A percentile compares a stretch with the other conserved stretches of the same genome.
These are phyloP conservation scores for Starmera dryadoides DNA, from an alignment of 805 yeast species.

Conservation along the genomic window DNA sequence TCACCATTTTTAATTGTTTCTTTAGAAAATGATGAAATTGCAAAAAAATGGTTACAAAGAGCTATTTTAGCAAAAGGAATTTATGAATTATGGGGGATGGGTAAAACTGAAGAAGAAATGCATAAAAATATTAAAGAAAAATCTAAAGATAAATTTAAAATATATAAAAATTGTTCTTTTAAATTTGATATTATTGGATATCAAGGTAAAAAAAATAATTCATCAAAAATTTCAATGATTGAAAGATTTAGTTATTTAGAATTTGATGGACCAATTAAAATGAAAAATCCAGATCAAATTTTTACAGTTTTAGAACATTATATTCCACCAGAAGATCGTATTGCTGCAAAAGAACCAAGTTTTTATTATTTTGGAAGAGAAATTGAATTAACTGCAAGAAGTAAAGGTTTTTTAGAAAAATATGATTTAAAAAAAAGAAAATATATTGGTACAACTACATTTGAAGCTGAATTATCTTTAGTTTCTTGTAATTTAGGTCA, in stretches of 20 bases:
- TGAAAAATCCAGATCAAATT: slow-evolving; percentile 68
- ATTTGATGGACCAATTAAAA: slow-evolving; percentile 67
- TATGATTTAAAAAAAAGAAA: slow-evolving; percentile 78
- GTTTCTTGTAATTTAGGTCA: slow-evolving; percentile 85
- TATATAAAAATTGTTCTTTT: slow-evolving; percentile 46
- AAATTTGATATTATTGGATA: slow-evolving; percentile 78
- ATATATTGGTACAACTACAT: slow-evolving; percentile 93
- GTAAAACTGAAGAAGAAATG: slow-evolving; percentile 43
- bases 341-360: slow-evolving; percentile 41
- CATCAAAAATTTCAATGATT: slow-evolving; percentile 51
- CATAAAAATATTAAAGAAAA: slow-evolving; percentile 39
- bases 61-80: slow-evolving; percentile 68
- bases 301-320: slow-evolving; percentile 77
- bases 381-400: slow-evolving; percentile 55
- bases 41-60: slow-evolving; percentile 53
- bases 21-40: slow-evolving; percentile 60
- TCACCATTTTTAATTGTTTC: slow-evolving; percentile 69
- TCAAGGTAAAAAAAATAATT: slow-evolving; percentile 54
- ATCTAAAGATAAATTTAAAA: slow-evolving; percentile 13
- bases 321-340: slow-evolving; percentile 34
- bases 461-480: slow-evolving; percentile 87
- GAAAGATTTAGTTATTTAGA: slow-evolving; percentile 66
- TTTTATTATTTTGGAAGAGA: slow-evolving; percentile 71
- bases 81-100: slow-evolving; percentile 83
- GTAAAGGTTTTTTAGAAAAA: slow-evolving; percentile 58